Base-by-base conservation (phyloP, 495 filamentous ascomycete genomes). In the Cercophora samala region DNA sequence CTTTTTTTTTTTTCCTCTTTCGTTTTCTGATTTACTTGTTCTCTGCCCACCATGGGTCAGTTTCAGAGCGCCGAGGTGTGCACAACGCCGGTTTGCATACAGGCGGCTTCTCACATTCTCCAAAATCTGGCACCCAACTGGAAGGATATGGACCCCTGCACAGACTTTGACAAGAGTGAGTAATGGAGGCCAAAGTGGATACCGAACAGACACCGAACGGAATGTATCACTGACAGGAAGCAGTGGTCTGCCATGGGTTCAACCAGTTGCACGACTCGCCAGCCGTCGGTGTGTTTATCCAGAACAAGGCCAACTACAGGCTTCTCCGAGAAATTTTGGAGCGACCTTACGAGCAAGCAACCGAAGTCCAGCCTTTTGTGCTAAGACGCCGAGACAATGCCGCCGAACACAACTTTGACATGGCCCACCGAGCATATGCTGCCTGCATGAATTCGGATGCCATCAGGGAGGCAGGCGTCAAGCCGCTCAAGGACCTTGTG, bases 221-320 rank as follows among this genome's bases (percentile, higher is more conserved):
- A 11, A 9, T 46, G 2, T 17, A 18, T 13, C 6, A 58, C 58
- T 62, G 29, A 62, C 23, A 19, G 0, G n/a, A 6, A 24, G 2
- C 23, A 69, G 68, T 86, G 69, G 87, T 90, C 46, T 93, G 90
- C 71, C 87, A 85, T 62, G 89, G 89, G 19, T 91, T 88, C 84
- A 46, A 46, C 13, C 37, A 46, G 37, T 1, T 11, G 15, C 37
- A 46, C 26, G 26, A 29, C 26, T 29, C 26, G 37, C 8, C 6
- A 11, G 2, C 13, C 9, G 13, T 11, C 15, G 37, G 37, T 9
- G 0, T 46, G 37, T 11, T 3, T 13, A 9, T 46, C 9, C 9
- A 11, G 9, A 1, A 46, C 0, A 13, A 8, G 37, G 6, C 6
- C 11, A 84, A 84, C 11, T 81, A 88, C 63, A 80, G 79, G 59